Evolutionary conservation across 2,329 filamentous ascomycete genomes (phyloP), one percentile per base, ranked within the genome.

Genomic region (Colletotrichum tanaceti): DNA sequence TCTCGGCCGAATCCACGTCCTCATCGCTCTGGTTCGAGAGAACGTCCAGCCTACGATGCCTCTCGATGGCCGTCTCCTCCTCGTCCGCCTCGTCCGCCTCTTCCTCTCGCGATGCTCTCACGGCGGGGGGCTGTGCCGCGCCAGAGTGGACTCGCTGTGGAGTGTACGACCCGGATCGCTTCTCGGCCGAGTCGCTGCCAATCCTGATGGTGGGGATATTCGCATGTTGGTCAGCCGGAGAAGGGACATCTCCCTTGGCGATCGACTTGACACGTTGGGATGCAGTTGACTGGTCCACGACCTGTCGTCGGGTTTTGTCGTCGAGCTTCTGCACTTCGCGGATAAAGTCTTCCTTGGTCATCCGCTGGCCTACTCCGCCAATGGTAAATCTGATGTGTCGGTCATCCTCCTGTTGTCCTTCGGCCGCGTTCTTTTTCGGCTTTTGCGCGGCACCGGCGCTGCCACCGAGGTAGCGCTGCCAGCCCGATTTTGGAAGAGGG

Each of bases 261-360:
- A 84, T 75, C 5, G 78, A 79, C 77, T 87, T 87, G 72, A 87
- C 75, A 0, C 78, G 80, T 4, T 79, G 77, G 0, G 85, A 80
- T 1, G 85, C 85, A 5, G 75, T 79, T 0, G 85, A 87, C 63
- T 82, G 80, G 44, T 86, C 83, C 5, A 88, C 79, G 2, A 88
- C 82, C 68, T 87, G 84, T 43, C 80, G 82, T 6, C 86, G 85
- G 16, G 89, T 88, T 74, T 88, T 88, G 28, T 87, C 86, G 75
- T 95, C 91, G 68, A 95, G 84, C 71, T 89, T 87, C 71, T 89
- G 88, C 75, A 96, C 90, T 75, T 93, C 89, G 54, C 86, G 83
- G 70, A 96, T 89, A 75, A 96, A 95, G 74, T 94, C 91, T 5
- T 90, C 88, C 79, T 94, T 94, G 70, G 87, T 94, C 87, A 96